phyloP scores from a whole-genome alignment of 2,329 filamentous ascomycete species.

The Penicillium sp. region DNA sequence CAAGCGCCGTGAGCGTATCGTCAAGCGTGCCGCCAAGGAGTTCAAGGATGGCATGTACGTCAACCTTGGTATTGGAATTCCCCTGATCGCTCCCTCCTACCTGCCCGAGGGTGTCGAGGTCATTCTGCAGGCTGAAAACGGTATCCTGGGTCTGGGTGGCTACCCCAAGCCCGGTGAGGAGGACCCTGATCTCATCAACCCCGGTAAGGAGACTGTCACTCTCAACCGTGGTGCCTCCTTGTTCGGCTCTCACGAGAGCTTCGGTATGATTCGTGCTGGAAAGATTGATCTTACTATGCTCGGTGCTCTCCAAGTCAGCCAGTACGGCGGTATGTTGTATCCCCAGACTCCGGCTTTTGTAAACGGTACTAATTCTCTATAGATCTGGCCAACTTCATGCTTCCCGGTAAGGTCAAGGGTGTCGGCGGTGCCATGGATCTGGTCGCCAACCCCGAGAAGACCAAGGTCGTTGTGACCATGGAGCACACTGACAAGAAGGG shows the following conservation, averaged over 20 bases:
- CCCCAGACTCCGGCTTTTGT: not conserved
- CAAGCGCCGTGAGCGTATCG: constrained; percentile 75
- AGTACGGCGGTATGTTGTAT: constrained; percentile 51
- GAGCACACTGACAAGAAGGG: constrained; percentile 68
- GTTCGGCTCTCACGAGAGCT: constrained; percentile 77
- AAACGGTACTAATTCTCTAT: constrained; percentile 1
- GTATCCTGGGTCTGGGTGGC: constrained; percentile 74
- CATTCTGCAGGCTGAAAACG: constrained; percentile 82
- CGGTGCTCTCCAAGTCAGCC: constrained; percentile 75
- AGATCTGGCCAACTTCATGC: constrained; percentile 86
- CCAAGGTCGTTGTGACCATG: constrained; percentile 68
- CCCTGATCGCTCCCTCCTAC: constrained; percentile 73
- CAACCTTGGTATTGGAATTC: constrained; percentile 80
- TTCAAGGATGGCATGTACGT: constrained; percentile 87
- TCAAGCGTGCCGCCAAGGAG: constrained; percentile 72
- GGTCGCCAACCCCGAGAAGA: constrained; percentile 66
- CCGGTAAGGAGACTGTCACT: constrained; percentile 83
- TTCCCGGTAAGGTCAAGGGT: constrained; percentile 79
- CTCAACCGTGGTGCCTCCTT: constrained; percentile 68
- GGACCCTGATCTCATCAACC: constrained; percentile 77
- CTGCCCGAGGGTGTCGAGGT: constrained; percentile 65
- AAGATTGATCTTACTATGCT: constrained; percentile 81
- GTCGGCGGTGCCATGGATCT: constrained; percentile 77
- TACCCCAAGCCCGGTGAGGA: constrained; percentile 67
- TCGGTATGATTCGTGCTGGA: constrained; percentile 81